phyloP scores from a whole-genome alignment of 2,329 filamentous ascomycete species.

The Trichoderma harzianum region DNA sequence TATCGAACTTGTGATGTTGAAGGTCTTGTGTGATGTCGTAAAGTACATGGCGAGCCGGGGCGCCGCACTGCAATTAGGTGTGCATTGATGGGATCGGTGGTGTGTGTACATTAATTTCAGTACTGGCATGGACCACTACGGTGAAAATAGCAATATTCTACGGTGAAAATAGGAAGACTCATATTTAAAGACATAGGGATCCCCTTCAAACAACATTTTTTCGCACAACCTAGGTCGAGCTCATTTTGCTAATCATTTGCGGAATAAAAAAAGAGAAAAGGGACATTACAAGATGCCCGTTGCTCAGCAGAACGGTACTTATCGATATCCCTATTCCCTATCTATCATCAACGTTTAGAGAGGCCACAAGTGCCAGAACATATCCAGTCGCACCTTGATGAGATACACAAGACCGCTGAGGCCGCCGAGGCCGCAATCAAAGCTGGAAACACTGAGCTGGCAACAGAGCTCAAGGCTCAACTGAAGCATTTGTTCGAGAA shows the following conservation, averaged over 20 bases:
- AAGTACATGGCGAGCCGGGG: too few relatives aligned
- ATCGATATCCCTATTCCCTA: background rate
- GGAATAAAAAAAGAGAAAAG: background rate
- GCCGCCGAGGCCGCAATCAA: background rate
- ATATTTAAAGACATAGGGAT: background rate
- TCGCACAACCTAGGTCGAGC: background rate
- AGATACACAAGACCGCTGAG: background rate
- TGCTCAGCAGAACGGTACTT: background rate
- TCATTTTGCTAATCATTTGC: background rate
- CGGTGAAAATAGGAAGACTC: too few relatives aligned
- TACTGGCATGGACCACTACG: too few relatives aligned
- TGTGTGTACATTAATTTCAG: too few relatives aligned
- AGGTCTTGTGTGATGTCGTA: background rate
- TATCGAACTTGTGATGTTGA: background rate
- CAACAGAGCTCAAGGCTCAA: background rate
- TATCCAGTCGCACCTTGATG: background rate
- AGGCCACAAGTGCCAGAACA: background rate
- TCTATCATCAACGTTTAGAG: background rate
- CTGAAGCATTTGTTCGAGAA: background rate
- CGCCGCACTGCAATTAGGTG: too few relatives aligned
- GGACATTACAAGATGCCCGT: background rate
- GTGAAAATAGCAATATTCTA: too few relatives aligned
- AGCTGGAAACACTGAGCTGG: background rate
- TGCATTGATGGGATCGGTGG: too few relatives aligned
- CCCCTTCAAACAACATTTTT: background rate